Base-by-base conservation (phyloP, 768 basidiomycete genomes). In the Mycena latifolia region DNA sequence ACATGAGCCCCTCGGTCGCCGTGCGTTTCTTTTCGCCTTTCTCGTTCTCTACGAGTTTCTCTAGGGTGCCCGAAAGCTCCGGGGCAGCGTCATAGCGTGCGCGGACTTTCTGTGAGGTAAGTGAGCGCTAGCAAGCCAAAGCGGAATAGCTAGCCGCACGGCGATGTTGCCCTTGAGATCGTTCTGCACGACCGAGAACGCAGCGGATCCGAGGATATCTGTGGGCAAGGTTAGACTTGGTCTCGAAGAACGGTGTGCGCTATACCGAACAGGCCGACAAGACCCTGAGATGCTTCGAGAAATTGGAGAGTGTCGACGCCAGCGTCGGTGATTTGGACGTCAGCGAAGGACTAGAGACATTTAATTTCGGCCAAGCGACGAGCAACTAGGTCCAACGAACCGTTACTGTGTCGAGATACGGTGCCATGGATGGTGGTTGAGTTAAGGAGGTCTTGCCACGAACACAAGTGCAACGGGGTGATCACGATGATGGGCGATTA, bases 121-220 rank as follows among this genome's bases (percentile, higher is more conserved):
- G 37, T 8, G 14, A 39, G 15, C 4, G 52, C 53, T 35, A 55
- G 66, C 57, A 48, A 62, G 7, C 28, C 20, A 43, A 43, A 43
- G 29, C 31, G n/a, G 51, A 27, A 20, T 31, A 54, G 48, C 33
- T 57, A 66, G 66, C 76, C 88, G 72, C 73, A 98, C 97, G 54
- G 83, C 80, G 79, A 99, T 98, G 81, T 99, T 99, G 31, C 95
- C 94, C 61, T 86, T 92, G 72, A 99, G 72, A 80, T 99, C 98
- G 71, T 75, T 85, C 78, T 95, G 90, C 20, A 99, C 98, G 39
- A 91, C 83, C 1, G 80, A 71, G 77, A 99, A 98, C 3, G 96
- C 93, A 12, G 90, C 78, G 55, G 91, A 93, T 70, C 93, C 95
- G 57, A 98, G 88, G 28, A 96, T 82, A 83, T 95, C 95, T 97